Conservation (phyloP, 768 basidiomycete species). For the Pisolithus microcarpus region DNA sequence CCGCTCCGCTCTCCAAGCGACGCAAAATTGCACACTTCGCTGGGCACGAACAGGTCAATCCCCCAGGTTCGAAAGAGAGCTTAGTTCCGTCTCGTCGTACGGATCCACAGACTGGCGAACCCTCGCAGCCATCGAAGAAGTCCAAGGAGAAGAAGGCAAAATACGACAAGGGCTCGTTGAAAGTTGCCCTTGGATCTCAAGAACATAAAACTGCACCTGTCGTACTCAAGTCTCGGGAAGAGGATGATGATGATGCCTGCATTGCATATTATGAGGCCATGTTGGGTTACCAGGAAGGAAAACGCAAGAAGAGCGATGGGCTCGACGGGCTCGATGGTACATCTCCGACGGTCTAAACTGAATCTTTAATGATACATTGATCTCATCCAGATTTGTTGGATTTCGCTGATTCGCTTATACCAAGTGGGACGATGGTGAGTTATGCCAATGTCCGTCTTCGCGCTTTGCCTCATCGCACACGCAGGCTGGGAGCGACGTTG, state of each 20-base stretch:
- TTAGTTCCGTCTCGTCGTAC: not conserved
- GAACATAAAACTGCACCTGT: slow-evolving; percentile 1
- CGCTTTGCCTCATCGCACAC: not conserved
- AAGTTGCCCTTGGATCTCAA: slow-evolving; percentile 20
- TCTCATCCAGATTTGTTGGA: slow-evolving; percentile 44
- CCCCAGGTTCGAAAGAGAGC: not conserved
- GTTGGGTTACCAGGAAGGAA: slow-evolving; percentile 50
- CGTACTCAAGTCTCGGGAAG: slow-evolving; percentile 30
- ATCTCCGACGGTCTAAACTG: slow-evolving; percentile 9
- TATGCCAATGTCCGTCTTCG: not conserved
- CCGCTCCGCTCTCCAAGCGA: slow-evolving; percentile 32
- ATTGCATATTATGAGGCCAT: slow-evolving; percentile 79
- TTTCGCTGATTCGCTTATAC: slow-evolving; percentile 33
- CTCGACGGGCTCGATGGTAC: slow-evolving; percentile 84
- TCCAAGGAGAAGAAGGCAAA: slow-evolving; percentile 16
- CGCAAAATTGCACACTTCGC: slow-evolving; percentile 37
- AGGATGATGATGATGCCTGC: slow-evolving; percentile 75
- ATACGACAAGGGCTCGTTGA: slow-evolving; percentile 20
- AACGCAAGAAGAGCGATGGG: slow-evolving; percentile 41
- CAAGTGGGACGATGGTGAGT: not conserved
- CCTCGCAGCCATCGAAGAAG: not conserved
- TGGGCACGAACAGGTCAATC: slow-evolving; percentile 1
- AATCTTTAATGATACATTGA: not conserved
- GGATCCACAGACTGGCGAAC: not conserved
- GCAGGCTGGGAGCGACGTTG: not conserved